A percentile compares a stretch with the other conserved stretches of the same genome.
Conservation (phyloP, 768 basidiomycete genomes). For the Suillus tomentosus region DNA sequence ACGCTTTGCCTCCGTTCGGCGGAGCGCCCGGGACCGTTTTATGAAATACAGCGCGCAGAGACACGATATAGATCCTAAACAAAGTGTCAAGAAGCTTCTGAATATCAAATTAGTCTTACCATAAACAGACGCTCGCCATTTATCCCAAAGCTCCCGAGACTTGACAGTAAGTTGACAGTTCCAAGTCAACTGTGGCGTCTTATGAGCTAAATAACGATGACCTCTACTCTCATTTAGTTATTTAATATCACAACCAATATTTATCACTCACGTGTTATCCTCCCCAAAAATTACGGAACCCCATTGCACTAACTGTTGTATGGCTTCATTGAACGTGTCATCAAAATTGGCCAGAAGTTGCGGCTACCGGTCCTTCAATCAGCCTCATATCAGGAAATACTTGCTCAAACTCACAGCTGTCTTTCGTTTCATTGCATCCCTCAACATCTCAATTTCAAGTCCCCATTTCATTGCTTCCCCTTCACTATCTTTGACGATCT, state of each 20-base stretch:
- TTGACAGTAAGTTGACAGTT: slow-evolving; percentile 68
- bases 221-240: slow-evolving; percentile 47
- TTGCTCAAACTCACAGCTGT: slow-evolving; percentile 46
- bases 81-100: slow-evolving; percentile 21
- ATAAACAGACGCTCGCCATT: slow-evolving; percentile 65
- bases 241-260: slow-evolving; percentile 21
- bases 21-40: slow-evolving; percentile 44
- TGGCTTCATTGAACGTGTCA: slow-evolving; percentile 77
- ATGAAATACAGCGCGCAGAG: slow-evolving; percentile 20
- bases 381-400: slow-evolving; percentile 17
- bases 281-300: slow-evolving; percentile 69
- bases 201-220: slow-evolving; percentile 74
- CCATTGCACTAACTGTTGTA: slow-evolving; percentile 74
- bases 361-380: slow-evolving; percentile 42
- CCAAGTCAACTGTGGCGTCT: slow-evolving; percentile 65
- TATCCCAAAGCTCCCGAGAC: slow-evolving; percentile 62
- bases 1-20: slow-evolving; percentile 59
- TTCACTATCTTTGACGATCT: slow-evolving; percentile 42
- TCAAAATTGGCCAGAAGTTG: slow-evolving; percentile 61
- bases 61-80: slow-evolving; percentile 31
- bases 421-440: slow-evolving; percentile 57
- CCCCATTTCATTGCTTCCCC: slow-evolving; percentile 83
- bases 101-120: slow-evolving; percentile 43
- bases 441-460: slow-evolving; percentile 57
- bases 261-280: slow-evolving; percentile 59